These are phyloP conservation scores for Aspergillus sp. DNA, from an alignment of 2,329 filamentous ascomycete species.

Conservation along the genomic window DNA sequence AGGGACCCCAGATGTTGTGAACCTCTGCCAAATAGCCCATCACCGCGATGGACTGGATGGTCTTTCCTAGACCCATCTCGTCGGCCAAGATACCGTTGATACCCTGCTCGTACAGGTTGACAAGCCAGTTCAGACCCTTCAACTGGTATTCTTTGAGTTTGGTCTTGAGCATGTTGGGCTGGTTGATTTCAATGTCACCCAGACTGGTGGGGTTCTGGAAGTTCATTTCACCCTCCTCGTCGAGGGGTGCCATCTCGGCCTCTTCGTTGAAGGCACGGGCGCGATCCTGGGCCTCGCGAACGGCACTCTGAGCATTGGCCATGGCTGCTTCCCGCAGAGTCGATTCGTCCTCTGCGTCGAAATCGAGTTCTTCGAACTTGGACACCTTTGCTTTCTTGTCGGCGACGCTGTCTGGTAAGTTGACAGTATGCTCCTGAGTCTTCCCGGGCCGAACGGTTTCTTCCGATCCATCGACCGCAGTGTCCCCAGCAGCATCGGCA, in stretches of 20 bases:
- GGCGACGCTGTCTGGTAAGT: constrained; percentile 39
- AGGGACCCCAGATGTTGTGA: constrained; percentile 97
- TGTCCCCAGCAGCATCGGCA: constrained; percentile 83
- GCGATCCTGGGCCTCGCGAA: constrained; percentile 87
- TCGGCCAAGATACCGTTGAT: constrained; percentile 99
- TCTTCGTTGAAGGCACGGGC: constrained; percentile 81
- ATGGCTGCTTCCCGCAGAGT: constrained; percentile 72
- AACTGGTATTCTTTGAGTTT: constrained; percentile 98
- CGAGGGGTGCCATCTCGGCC: constrained; percentile 60
- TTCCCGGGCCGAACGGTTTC: constrained; percentile 27
- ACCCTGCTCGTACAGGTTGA: constrained; percentile 97
- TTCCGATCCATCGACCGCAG: constrained; percentile 53
- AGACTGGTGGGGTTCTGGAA: constrained; percentile 97
- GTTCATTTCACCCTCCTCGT: constrained; percentile 97
- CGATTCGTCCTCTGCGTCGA: constrained; percentile 88
- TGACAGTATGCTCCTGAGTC: constrained; percentile 33
- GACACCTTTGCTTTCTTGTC: constrained; percentile 64
- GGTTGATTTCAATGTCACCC: constrained; percentile 85
- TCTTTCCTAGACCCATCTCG: constrained; percentile 99
- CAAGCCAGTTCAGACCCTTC: constrained; percentile 98
- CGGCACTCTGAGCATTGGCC: constrained; percentile 92
- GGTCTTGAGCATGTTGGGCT: constrained; percentile 85
- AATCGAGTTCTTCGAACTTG: constrained; percentile 88
- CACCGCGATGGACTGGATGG: constrained; percentile 96
- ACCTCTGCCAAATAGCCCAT: constrained; percentile 98